Conservation (phyloP, 257 asterid species). For the Linderniella brevidens region DNA sequence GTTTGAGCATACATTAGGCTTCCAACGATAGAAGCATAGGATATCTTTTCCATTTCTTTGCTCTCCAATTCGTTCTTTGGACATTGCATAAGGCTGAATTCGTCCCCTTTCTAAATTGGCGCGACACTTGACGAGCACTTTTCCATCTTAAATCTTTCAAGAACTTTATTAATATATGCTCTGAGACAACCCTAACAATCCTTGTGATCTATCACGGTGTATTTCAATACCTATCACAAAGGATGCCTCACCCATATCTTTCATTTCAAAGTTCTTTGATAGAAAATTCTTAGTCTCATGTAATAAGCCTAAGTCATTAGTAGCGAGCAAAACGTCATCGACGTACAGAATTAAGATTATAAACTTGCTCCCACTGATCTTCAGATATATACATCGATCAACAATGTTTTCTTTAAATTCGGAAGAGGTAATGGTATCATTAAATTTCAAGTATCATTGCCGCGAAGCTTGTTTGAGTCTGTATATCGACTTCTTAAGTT, state of each 20-base stretch:
- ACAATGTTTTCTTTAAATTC: too few species aligned
- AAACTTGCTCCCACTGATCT: neutral
- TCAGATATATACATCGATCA: too few species aligned
- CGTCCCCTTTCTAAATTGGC: neutral
- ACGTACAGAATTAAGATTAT: neutral
- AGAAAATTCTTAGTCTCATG: neutral
- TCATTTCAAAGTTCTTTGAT: neutral
- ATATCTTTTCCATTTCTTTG: too few species aligned
- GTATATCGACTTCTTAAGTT: too few species aligned
- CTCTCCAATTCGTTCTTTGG: too few species aligned
- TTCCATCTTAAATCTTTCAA: neutral
- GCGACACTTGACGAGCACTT: neutral
- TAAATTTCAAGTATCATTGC: too few species aligned
- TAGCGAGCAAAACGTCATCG: neutral
- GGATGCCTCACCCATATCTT: slow-evolving; percentile 1
- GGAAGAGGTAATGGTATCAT: too few species aligned
- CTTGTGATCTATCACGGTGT: neutral
- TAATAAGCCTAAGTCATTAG: neutral
- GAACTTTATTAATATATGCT: neutral
- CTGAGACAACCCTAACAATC: neutral
- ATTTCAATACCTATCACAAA: neutral
- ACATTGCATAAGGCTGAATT: too few species aligned
- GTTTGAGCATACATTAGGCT: neutral
- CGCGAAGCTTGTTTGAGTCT: too few species aligned
- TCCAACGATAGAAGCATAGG: neutral